A percentile compares a stretch with the other conserved stretches of the same genome.
Conservation (phyloP, 345 rosid genomes). For the Eucalyptus paniculata region DNA sequence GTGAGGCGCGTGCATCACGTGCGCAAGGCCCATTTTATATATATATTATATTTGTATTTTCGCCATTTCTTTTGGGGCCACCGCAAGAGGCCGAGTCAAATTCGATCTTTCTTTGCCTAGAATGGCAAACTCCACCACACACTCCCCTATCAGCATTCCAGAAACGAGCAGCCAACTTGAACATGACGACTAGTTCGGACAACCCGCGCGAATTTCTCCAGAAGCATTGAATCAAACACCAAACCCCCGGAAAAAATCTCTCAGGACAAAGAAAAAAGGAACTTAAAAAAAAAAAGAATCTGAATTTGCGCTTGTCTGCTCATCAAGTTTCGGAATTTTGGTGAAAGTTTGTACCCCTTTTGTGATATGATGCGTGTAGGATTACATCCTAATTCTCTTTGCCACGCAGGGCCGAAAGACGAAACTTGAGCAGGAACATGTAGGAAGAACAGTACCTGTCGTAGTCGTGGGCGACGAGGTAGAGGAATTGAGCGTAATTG, state of each 20-base stretch:
- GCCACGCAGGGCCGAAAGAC: background rate
- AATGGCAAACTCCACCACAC: background rate
- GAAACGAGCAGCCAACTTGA: background rate
- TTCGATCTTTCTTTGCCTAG: background rate
- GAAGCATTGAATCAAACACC: background rate
- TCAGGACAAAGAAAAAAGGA: background rate
- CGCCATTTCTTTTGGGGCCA: background rate
- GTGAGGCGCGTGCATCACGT: background rate
- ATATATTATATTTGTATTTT: background rate
- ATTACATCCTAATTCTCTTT: background rate
- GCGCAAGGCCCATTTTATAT: background rate
- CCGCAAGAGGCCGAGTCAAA: background rate
- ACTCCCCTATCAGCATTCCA: background rate
- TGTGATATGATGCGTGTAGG: background rate
- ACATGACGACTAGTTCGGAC: background rate
- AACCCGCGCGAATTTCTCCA: background rate
- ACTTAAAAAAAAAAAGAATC: background rate
- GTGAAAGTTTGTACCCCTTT: background rate
- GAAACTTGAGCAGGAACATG: background rate
- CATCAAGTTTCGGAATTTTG: background rate
- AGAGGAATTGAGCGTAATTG: constrained; percentile 81
- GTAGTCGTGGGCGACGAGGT: constrained; percentile 53
- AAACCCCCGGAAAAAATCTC: background rate
- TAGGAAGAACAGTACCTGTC: constrained; percentile 42
- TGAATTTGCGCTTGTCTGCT: background rate